Base-by-base conservation (phyloP, 2,329 filamentous ascomycete genomes). In the Cladosporium sp. region DNA sequence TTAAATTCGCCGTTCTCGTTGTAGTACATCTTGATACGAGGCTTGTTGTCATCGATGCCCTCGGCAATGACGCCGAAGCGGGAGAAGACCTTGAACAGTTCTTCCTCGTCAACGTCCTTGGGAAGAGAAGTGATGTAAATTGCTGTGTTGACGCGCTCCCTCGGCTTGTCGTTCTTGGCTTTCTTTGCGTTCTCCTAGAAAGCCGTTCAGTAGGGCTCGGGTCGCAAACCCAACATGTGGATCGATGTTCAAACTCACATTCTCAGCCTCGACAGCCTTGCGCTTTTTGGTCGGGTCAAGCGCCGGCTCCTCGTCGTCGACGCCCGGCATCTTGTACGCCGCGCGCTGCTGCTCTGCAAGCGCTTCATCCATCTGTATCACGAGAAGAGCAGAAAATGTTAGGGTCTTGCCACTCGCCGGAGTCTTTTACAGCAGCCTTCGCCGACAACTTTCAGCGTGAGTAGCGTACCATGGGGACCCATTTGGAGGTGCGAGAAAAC, bases 61-160 rank as follows among this genome's bases (percentile, higher is more conserved):
- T 98, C 93, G 59, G 94, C 92, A 70, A 99, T 93, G 71, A 98
- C 90, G 67, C 93, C 93, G 74, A 87, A 96, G 77, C 92, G 94
- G 59, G 89, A 92, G 81, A 99, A 99, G 32, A 92, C 84, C 28
- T 92, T 87, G 71, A 90, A 86, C 18, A 99, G 88, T 80, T 99
- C 95, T 34, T 91, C 87, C 51, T 90, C 82, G 0, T 90, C 92
- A 52, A 88, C 90, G 77, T 98, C 92, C 47, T 84, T 79, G 0
- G 95, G 96, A 4, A 99, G 86, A 14, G 91, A 92, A 4, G 93
- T 96, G 58, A 97, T 91, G 80, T 94, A 99, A 70, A 99, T 87
- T 51, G 94, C 94, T 6, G 97, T 98, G 72, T 93, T 84, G 67
- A 83, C 72, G 14, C 74, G 73, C 66, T 70, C 66, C 51, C 71